phyloP scores from a whole-genome alignment of 2,329 filamentous ascomycete species.

The Penicillium frequentans region DNA sequence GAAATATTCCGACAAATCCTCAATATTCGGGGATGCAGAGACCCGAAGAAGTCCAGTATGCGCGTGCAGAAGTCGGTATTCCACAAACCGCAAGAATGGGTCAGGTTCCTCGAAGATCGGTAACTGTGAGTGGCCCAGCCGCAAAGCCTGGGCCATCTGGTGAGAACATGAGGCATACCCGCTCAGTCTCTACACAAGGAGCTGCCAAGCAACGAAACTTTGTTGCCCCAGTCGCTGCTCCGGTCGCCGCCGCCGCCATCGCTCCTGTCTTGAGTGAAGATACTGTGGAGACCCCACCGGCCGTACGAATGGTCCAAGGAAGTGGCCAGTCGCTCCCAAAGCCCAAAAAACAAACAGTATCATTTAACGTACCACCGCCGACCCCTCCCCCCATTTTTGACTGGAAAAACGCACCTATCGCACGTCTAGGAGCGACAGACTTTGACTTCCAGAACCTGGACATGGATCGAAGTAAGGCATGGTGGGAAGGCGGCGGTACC shows the following conservation, averaged over 20 bases:
- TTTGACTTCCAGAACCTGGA: conserved; percentile 58
- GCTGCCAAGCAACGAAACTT: conserved; percentile 2
- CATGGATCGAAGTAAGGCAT: conserved; percentile 59
- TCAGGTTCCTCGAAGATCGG: conserved; percentile 26
- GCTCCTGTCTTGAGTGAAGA: conserved; percentile 6
- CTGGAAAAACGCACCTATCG: conserved; percentile 68
- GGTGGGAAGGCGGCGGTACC: conserved; percentile 70
- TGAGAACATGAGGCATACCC: conserved; percentile 5
- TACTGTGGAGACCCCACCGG: conserved; percentile 11
- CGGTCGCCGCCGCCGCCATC: not conserved
- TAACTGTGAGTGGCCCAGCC: conserved; percentile 23
- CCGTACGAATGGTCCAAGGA: conserved; percentile 16
- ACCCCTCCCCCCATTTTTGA: conserved; percentile 54
- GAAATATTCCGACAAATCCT: conserved; percentile 16
- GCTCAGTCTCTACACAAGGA: conserved; percentile 17
- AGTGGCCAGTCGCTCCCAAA: conserved; percentile 28
- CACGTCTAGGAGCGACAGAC: conserved; percentile 58
- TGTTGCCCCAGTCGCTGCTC: not conserved
- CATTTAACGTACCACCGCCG: conserved; percentile 48
- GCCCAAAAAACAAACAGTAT: conserved; percentile 43
- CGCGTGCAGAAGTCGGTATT: conserved; percentile 12
- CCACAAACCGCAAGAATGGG: conserved; percentile 18
- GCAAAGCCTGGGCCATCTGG: conserved; percentile 3
- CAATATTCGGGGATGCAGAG: conserved; percentile 20
- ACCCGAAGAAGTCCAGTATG: conserved; percentile 22